Evolutionary conservation across 768 basidiomycete species (phyloP), one percentile per base, ranked within the genome.

Genomic region (Trametes cinnabarina): DNA sequence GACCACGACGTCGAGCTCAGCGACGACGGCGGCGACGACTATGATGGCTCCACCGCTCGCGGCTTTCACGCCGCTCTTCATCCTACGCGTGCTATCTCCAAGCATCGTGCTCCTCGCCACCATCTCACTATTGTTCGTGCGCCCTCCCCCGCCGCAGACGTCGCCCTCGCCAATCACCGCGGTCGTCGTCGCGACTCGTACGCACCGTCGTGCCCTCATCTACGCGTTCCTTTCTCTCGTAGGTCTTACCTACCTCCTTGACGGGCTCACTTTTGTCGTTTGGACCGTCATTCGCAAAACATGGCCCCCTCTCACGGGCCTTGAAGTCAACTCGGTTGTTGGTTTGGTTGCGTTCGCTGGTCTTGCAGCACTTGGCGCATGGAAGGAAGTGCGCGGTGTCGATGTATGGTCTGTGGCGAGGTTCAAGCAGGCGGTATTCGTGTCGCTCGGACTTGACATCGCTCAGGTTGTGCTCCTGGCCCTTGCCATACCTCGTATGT

Each of bases 191-290:
- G 81, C 86, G 54, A 81, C 79, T 55, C 77, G 81, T 58, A 77
- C 86, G 51, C 93, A 94, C 40, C 87, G 94, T 68, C 84, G 88
- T 58, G 80, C 81, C 40, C 72, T 86, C 58, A 93, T 98, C 68
- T 78, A 94, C 46, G 70, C 79, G 41, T 75, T 92, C 59, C 78
- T 95, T 46, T 82, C 87, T 48, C 74, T 94, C 51, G 69, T 80
- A 22, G 81, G 89, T n/a, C 70, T 87, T 49, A 85, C 88, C 15
- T 95, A 85, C 69, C 77, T 95, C 49, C 72, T 84, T 28, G 92
- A 96, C 67, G 94, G 91, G 14, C 76, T 87, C 30, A 78, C 86
- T 15, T 87, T 90, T 65, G 82, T 88, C 41, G 74, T 82, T 4
- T 81, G 78, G 67, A 81, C 86, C 19, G 77, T 93, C 41, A 67